These are phyloP conservation scores for Graphilbum fragrans DNA, from an alignment of 2,329 filamentous ascomycete genomes.

Conservation along the genomic window DNA sequence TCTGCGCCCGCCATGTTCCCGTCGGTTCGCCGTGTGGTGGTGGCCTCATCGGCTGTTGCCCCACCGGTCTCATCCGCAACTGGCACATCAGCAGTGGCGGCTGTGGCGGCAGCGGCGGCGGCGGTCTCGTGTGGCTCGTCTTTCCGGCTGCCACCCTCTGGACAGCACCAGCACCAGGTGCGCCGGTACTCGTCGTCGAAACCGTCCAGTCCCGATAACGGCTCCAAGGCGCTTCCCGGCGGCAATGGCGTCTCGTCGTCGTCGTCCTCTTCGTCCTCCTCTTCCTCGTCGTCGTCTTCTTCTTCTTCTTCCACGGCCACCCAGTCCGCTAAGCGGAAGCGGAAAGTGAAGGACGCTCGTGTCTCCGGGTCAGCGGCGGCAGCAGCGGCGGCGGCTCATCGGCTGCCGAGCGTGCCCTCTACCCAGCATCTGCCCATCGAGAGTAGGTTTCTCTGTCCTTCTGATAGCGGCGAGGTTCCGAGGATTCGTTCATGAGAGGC, in stretches of 20 bases:
- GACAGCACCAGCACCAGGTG: constrained; percentile 26
- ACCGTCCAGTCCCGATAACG: constrained; percentile 48
- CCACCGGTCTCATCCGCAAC: constrained; percentile 1
- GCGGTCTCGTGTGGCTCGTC: background rate
- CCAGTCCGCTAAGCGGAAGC: constrained; percentile 36
- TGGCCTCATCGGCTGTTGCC: constrained; percentile 5
- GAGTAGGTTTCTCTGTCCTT: constrained; percentile 30
- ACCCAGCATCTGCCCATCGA: constrained; percentile 60
- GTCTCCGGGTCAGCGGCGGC: constrained; percentile 2
- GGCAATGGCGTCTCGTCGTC: background rate
- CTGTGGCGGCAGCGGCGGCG: constrained; percentile 35
- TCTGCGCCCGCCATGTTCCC: constrained; percentile 10
- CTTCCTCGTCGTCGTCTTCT: constrained; percentile 14
- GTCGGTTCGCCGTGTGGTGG: constrained; percentile 11
- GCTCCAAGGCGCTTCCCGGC: constrained; percentile 36
- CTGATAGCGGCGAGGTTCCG: constrained; percentile 4
- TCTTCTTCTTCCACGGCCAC: constrained; percentile 3
- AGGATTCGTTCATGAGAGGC: no score
- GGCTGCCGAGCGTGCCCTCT: constrained; percentile 62
- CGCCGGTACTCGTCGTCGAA: constrained; percentile 49
- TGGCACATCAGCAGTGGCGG: constrained; percentile 1
- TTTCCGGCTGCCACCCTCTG: background rate
- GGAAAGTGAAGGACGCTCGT: constrained; percentile 39
- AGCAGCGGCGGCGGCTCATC: constrained; percentile 26
- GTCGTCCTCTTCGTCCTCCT: background rate